phyloP scores from a whole-genome alignment of 75 land plant species.

The Pseudotsuga menziesii region DNA sequence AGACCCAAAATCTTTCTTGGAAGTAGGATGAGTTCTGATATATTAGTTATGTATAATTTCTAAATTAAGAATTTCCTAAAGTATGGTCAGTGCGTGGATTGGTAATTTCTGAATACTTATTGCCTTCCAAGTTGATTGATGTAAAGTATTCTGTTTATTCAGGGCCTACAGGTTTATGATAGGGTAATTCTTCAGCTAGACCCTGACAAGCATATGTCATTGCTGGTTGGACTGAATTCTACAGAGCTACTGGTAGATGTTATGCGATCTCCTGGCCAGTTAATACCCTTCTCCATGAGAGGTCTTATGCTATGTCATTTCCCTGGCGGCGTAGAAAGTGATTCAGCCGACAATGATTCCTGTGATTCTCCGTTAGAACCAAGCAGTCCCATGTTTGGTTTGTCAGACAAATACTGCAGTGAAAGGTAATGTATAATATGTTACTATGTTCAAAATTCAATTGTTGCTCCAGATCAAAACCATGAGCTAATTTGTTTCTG shows the following conservation, averaged over 20 bases:
- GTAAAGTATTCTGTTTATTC: slow-evolving; percentile 7
- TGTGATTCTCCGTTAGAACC: slow-evolving; percentile 86
- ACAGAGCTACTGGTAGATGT: slow-evolving; percentile 88
- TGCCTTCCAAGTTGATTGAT: slow-evolving; percentile 31
- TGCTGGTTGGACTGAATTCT: slow-evolving; percentile 68
- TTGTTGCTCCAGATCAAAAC: neutral
- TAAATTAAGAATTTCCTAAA: neutral
- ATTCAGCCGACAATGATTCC: slow-evolving; percentile 80
- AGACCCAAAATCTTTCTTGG: neutral
- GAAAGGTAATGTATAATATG: slow-evolving; percentile 31
- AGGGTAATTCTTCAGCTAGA: slow-evolving; percentile 27
- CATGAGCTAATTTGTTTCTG: neutral
- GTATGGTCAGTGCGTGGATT: neutral
- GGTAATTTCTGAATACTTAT: neutral
- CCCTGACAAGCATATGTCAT: slow-evolving; percentile 85
- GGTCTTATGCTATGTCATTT: slow-evolving; percentile 74
- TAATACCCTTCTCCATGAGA: slow-evolving; percentile 73
- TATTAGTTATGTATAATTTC: neutral
- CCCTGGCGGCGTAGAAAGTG: slow-evolving; percentile 75
- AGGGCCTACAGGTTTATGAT: slow-evolving; percentile 8
- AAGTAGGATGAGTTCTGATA: neutral
- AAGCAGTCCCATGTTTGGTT: slow-evolving; percentile 66
- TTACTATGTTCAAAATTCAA: neutral
- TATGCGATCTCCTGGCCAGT: slow-evolving; percentile 88
- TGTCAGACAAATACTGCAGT: slow-evolving; percentile 45